phyloP scores from a whole-genome alignment of 805 yeast genomes.

The Teunomyces barrocoloradensis region DNA sequence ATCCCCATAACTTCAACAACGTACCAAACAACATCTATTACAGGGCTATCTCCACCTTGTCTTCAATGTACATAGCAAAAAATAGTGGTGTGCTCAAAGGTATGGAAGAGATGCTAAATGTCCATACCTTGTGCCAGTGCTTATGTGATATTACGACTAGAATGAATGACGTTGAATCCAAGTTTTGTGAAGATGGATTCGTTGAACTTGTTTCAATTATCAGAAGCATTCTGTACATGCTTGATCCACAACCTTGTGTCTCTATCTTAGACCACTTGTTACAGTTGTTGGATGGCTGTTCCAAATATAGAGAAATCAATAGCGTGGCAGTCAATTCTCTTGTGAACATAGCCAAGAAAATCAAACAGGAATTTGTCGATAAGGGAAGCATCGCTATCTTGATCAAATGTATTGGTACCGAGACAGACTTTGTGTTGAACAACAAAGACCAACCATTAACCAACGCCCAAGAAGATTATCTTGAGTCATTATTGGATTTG shows the following conservation, averaged over 20 bases:
- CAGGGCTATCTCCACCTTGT: background rate
- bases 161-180: background rate
- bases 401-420: background rate
- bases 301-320: background rate
- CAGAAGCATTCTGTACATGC: background rate
- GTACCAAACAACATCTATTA: background rate
- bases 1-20: background rate
- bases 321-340: background rate
- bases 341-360: too few species aligned
- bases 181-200: background rate
- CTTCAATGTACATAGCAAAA: background rate
- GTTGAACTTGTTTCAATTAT: background rate
- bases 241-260: background rate
- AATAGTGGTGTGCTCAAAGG: background rate
- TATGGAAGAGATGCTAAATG: background rate
- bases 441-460: background rate
- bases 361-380: too few species aligned
- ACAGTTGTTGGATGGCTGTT: background rate
- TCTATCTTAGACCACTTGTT: background rate
- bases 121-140: background rate
- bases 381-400: background rate
- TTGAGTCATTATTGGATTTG: background rate
- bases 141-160: background rate
- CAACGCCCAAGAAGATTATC: background rate
- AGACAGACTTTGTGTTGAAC: background rate